Evolutionary conservation across 306 rosid species (phyloP), one percentile per base, ranked within the genome.

Genomic region (Abrus precatorius): DNA sequence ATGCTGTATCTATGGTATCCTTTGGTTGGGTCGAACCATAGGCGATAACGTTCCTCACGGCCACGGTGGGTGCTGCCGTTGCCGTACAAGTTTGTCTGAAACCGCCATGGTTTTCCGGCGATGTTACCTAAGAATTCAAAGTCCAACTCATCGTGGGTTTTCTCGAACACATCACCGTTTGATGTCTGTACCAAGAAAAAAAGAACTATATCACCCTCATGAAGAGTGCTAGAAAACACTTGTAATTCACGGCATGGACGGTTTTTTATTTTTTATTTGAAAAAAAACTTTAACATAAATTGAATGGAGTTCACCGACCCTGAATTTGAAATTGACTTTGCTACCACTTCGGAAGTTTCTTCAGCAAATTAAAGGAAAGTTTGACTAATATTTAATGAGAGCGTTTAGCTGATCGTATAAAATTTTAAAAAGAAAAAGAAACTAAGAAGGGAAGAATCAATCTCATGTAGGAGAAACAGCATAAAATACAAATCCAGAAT

Each of bases 11-110:
- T 85, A 64, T 93, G 99, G 38, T 63, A 92, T 69, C 81, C 86
- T 69, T 80, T 90, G 32, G 90, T 76, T 1, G 99, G 99, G 43
- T 95, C 99, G 77, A 95, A 95, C 99, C 99, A 95, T 9, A 95
- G 89, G 10, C 99, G 93, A 64, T 90, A 95, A 0, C 99, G 88
- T 64, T 95, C 99, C 77, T 95, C 98, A 0, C 99, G 88, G 62
- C 99, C 99, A 9, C 98, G 98, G 81, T 64, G 63, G 1, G 98
- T 93, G 85, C 99, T 95, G 2, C 98, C 99, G 54, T 93, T 93
- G 11, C 99, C 99, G 69, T 95, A 95, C 54, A 93, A 60, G 55
- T 95, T 95, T 10, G 99, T 95, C 85, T 95, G 99, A 68, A 95
- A 95, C 83, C 94, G 76, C 99, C 99, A 95, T 12, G 99, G 96